phyloP scores from a whole-genome alignment of 257 asterid species.

The Solanum paucissectum region DNA sequence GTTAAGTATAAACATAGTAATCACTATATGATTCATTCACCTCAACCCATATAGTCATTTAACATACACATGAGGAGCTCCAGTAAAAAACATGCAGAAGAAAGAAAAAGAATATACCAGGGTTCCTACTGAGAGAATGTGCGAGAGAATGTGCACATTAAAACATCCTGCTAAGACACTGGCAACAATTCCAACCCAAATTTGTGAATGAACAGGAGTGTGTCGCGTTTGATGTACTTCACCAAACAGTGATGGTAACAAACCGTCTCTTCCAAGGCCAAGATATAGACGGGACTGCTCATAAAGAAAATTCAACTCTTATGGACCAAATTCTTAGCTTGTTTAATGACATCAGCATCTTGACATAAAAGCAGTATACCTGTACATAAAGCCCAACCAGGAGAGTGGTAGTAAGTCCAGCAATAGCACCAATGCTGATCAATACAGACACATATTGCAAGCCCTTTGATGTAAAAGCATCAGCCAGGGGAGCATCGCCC shows the following conservation, averaged over 20 bases:
- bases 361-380: conserved; percentile 29
- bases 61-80: background rate
- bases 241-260: conserved; percentile 66
- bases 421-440: conserved; percentile 93
- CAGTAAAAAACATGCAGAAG: background rate
- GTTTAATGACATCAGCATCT: background rate
- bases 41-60: background rate
- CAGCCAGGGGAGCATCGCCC: conserved; percentile 87
- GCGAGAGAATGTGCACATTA: conserved; percentile 76
- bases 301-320: conserved; percentile 5
- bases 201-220: conserved; percentile 82
- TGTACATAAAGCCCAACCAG: conserved; percentile 95
- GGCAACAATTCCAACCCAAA: conserved; percentile 91
- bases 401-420: conserved; percentile 92
- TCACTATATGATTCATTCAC: background rate
- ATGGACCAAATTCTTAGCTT: background rate
- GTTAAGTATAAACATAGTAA: background rate
- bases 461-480: conserved; percentile 78
- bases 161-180: conserved; percentile 71
- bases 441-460: conserved; percentile 66
- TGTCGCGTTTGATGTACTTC: conserved; percentile 67
- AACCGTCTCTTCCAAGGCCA: conserved; percentile 96
- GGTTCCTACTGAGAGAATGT: conserved; percentile 89
- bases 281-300: conserved; percentile 85
- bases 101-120: conserved; percentile 47